Base-by-base conservation (phyloP, 2,329 filamentous ascomycete species). In the Chaetomium globosum region DNA sequence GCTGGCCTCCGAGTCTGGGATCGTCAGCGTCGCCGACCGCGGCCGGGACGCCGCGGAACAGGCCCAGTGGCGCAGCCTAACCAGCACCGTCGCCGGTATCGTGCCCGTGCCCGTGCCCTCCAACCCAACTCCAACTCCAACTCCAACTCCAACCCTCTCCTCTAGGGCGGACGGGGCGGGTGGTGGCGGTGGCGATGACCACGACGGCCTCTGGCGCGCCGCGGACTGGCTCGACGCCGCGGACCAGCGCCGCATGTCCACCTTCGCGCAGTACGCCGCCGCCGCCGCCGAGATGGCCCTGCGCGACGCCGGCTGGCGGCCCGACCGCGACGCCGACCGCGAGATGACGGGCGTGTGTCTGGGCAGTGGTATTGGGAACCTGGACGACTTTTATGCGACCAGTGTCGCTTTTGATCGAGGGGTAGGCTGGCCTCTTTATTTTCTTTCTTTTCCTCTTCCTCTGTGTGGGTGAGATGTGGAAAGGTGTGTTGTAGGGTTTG, bases 311-410 rank as follows among this genome's bases (percentile, higher is more conserved):
- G 87, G 84, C 2, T 97, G 93, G 92, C 81, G 84, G 57, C 87
- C 89, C 0, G 80, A 79, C 5, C 77, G 74, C 4, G 80, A 82
- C 21, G 83, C 87, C 28, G 86, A 93, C 64, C 83, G 85, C 28
- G 90, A 96, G 73, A 83, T 83, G 62, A 96, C 93, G 0, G 95
- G 95, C 0, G 91, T 99, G 1, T 97, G 94, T 73, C 83, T 99
- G 49, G 95, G 95, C 2, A 98, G 94, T 70, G 95, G 95, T 1
- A 97, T 99, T 72, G 95, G 95, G 19, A 97, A 95, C 73, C 83
- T 99, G 48, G 90, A 97, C 49, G 93, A 97, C 72, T 87, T 96
- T 9, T 97, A 96, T 77, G 83, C 89, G 67, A 96, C 93, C 1
- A 92, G 91, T 64, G 73, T 97, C 58, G 87, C 86, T 1, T 96